Conservation (phyloP, 1,284 basidiomycete genomes). For the Cerioporus squamosus region DNA sequence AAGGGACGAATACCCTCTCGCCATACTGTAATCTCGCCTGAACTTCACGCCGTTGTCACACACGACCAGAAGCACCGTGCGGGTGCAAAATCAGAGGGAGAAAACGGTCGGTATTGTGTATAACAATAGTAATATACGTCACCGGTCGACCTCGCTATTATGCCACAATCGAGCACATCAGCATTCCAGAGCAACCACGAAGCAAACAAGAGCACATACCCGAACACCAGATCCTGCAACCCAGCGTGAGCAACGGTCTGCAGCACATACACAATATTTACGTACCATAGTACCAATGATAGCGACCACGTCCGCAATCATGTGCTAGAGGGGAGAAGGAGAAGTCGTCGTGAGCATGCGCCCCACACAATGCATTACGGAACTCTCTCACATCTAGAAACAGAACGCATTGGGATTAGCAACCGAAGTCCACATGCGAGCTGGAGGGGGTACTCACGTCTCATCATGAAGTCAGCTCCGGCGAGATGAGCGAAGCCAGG, state of each 20-base stretch:
- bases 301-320: conserved; percentile 90
- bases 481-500: conserved; percentile 94
- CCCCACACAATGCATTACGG: conserved; percentile 1
- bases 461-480: conserved; percentile 95
- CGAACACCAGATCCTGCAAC: conserved; percentile 72
- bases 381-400: conserved; percentile 57
- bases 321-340: conserved; percentile 57
- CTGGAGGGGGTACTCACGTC: conserved; percentile 55
- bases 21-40: conserved; percentile 36
- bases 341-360: conserved; percentile 29
- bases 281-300: conserved; percentile 94
- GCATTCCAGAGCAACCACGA: conserved; percentile 1
- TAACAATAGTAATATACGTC: conserved; percentile 19
- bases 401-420: conserved; percentile 13
- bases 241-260: conserved; percentile 24
- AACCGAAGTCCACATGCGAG: conserved; percentile 5
- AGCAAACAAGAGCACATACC: conserved; percentile 51
- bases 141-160: conserved; percentile 49
- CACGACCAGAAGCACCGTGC: conserved; percentile 21
- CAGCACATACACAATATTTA: conserved; percentile 15
- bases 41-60: not conserved
- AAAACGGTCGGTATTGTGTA: conserved; percentile 18
- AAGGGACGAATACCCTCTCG: conserved; percentile 63
- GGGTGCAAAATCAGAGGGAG: conserved; percentile 27
- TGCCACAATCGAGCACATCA: conserved; percentile 11